A percentile compares a stretch with the other conserved stretches of the same genome.
Evolutionary conservation across 2,329 filamentous ascomycete genomes (phyloP).

Genomic region (Meredithiella fracta): DNA sequence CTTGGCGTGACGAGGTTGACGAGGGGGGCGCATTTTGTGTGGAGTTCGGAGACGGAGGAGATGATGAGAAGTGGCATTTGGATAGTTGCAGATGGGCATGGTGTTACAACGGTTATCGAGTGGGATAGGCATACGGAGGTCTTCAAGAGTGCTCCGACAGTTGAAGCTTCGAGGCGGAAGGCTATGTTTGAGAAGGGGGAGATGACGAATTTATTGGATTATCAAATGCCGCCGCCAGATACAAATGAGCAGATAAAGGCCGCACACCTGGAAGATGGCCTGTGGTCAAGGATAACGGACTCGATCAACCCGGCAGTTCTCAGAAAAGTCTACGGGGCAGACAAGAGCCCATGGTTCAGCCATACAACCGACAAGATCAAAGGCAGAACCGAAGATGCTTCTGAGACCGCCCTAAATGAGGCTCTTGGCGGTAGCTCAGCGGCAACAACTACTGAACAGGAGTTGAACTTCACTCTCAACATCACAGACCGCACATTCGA

Average conservation of each 20-base stretch:
- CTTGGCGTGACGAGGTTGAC: conserved; percentile 39
- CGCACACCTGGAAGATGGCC: conserved; percentile 19
- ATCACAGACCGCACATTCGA: conserved; percentile 28
- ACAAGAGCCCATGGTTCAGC: conserved; percentile 31
- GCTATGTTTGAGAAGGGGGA: neutral
- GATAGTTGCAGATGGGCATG: conserved; percentile 27
- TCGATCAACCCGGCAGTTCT: conserved; percentile 31
- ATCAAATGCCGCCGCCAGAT: conserved; percentile 21
- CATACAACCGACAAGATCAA: conserved; percentile 37
- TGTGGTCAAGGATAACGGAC: conserved; percentile 38
- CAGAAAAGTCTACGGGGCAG: conserved; percentile 29
- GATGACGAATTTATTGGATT: conserved; percentile 27
- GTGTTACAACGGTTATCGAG: conserved; percentile 30
- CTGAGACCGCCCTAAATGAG: conserved; percentile 25
- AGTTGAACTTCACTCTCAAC: conserved; percentile 33
- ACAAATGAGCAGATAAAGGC: conserved; percentile 16
- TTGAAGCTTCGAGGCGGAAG: conserved; percentile 20
- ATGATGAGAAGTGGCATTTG: conserved; percentile 41
- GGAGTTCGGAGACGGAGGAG: conserved; percentile 34
- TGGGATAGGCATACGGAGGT: conserved; percentile 42
- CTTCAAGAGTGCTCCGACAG: conserved; percentile 29
- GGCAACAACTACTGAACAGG: conserved; percentile 20
- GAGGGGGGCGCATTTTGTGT: conserved; percentile 41
- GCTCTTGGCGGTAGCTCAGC: conserved; percentile 22
- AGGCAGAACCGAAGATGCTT: conserved; percentile 25